Evolutionary conservation across 1,284 basidiomycete species (phyloP), one percentile per base, ranked within the genome.

Genomic region (Austroboletus niveus): DNA sequence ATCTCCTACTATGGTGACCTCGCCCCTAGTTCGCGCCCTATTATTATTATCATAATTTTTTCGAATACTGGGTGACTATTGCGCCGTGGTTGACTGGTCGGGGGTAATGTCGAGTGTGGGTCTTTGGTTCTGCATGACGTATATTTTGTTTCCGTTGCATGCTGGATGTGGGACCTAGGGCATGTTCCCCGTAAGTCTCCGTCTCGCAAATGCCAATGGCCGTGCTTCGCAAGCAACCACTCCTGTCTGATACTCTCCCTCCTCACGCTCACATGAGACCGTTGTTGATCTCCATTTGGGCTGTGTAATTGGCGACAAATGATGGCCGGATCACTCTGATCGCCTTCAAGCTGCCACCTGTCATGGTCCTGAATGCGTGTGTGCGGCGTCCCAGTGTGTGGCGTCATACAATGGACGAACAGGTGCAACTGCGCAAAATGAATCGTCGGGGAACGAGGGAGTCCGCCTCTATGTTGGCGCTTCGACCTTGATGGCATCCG

Each of bases 311-410:
- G 44, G 45, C 24, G 46, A 41, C 32, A 41, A 44, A 24, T 49
- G 52, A 43, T 51, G 45, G 22, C 10, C 40, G 42, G 47, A 55
- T 51, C 49, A 44, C 44, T 45, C 35, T 36, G 55, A 56, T 58
- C 42, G 29, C 39, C 47, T 51, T 29, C 35, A 35, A 53, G 61
- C 48, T 53, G 53, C 62, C 58, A 64, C 51, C 29, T 17, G 20
- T 44, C 49, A 41, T 40, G 39, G 15, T n/a, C 12, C 15, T 42
- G 45, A 32, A 36, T 30, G 45, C 36, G 50, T 45, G 41, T 41
- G 49, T 44, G 44, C 17, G 36, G 42, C 24, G 32, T 34, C 56
- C 46, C 8, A 41, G 51, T 34, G 40, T 36, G 42, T 40, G 48
- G 48, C 17, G 35, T 58, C 49, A 47, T 52, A 14, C 30, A 32